A percentile compares a stretch with the other conserved stretches of the same genome.
These are phyloP conservation scores for Paracoccidioides brasiliensis DNA, from an alignment of 2,329 filamentous ascomycete genomes.

Conservation along the genomic window DNA sequence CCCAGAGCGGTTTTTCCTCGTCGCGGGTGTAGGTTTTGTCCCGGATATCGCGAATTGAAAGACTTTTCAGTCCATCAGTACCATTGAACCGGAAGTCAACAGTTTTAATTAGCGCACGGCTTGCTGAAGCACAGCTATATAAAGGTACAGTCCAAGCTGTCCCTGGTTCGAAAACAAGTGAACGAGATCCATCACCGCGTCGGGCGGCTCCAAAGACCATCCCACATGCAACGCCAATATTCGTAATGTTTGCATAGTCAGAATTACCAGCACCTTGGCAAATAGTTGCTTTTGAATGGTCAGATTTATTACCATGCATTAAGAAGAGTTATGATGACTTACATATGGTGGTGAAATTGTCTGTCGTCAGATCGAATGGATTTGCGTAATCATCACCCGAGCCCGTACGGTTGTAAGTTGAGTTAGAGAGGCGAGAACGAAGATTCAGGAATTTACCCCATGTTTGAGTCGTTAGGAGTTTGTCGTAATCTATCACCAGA, in stretches of 20 bases:
- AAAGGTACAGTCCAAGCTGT: constrained; percentile 33
- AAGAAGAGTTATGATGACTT: neutral
- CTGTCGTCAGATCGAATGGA: constrained; percentile 17
- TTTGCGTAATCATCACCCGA: constrained; percentile 16
- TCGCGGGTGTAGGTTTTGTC: constrained; percentile 26
- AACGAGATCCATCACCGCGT: constrained; percentile 22
- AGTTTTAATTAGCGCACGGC: constrained; percentile 35
- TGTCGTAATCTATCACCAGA: neutral
- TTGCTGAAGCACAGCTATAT: constrained; percentile 32
- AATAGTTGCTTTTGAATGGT: constrained; percentile 9
- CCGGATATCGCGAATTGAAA: constrained; percentile 23
- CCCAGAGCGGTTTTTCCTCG: constrained; percentile 24
- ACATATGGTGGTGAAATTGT: constrained; percentile 18
- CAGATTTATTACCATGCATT: constrained; percentile 4
- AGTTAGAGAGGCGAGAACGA: neutral
- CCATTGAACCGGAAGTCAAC: constrained; percentile 34
- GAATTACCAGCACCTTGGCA: constrained; percentile 20
- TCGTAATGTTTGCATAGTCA: constrained; percentile 31
- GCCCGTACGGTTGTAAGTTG: constrained; percentile 3
- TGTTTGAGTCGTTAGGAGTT: neutral
- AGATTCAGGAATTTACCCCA: constrained; percentile 4
- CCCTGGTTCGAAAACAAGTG: constrained; percentile 28
- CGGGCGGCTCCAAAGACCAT: constrained; percentile 29
- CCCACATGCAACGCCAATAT: constrained; percentile 29
- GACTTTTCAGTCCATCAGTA: constrained; percentile 22